Percentiles rank a stretch among this genome's conserved stretches.
Conservation (phyloP, 495 filamentous ascomycete genomes). For the Ramalina intermedia region DNA sequence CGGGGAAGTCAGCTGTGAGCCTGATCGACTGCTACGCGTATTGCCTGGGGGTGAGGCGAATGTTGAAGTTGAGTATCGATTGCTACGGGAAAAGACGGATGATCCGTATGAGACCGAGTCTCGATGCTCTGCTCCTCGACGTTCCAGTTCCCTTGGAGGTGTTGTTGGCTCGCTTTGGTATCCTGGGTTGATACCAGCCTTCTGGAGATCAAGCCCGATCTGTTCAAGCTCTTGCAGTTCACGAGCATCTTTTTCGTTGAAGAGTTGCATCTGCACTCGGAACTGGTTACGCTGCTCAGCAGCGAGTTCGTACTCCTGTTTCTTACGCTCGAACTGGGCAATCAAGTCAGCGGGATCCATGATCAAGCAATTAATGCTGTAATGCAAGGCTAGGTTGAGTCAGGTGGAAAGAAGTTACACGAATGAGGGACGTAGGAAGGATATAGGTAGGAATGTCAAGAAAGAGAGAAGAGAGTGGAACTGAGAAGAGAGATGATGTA, state of each 20-base stretch:
- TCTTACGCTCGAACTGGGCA: slow-evolving; percentile 77
- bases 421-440: background rate
- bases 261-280: slow-evolving; percentile 72
- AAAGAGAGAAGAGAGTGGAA: background rate
- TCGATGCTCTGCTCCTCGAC: slow-evolving; percentile 6
- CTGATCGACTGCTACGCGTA: slow-evolving; percentile 56
- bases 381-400: background rate
- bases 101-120: slow-evolving; percentile 36
- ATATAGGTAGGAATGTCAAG: background rate
- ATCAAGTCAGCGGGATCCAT: slow-evolving; percentile 16
- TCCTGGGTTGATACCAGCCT: slow-evolving; percentile 42
- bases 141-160: slow-evolving; percentile 82
- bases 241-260: slow-evolving; percentile 66
- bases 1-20: slow-evolving; percentile 55
- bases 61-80: slow-evolving; percentile 71
- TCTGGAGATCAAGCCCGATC: slow-evolving; percentile 61
- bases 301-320: slow-evolving; percentile 70
- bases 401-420: background rate
- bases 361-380: background rate
- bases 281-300: slow-evolving; percentile 73
- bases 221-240: slow-evolving; percentile 71
- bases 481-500: background rate
- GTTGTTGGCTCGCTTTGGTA: slow-evolving; percentile 90
- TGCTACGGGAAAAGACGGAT: slow-evolving; percentile 57
- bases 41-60: slow-evolving; percentile 67